Base-by-base conservation (phyloP, 2,329 filamentous ascomycete genomes). In the Aspergillus terreus region DNA sequence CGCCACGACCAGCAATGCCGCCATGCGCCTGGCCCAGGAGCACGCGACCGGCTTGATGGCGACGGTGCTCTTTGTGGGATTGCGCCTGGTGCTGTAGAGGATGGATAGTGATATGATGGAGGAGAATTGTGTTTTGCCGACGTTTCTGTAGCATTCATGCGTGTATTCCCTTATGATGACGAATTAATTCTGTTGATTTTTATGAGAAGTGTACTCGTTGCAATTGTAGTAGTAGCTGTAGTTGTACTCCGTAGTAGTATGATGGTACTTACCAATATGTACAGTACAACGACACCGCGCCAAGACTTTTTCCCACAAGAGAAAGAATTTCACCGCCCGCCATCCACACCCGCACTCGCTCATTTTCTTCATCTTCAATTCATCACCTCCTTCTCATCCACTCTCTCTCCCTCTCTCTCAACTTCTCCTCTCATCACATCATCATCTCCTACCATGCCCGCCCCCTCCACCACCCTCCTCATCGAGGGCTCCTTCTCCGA, bases 401-500 rank as follows among this genome's bases (percentile, higher is more conserved):
- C 30, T n/a, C 32, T 14, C 47, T 52, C 50, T 48, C 51, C 25
- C 42, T 33, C 42, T 23, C 15, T 25, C 49, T 19, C 19, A 19
- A 19, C 19, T 19, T 3, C 19, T 53, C 50, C 54, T 57, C 49
- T 50, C 54, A 12, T 35, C 51, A 41, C 36, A 32, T 48, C 27
- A 19, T n/a, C 32, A 32, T 44, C 17, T 38, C 27, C 32, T 54
- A 67, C 52, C 62, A 85, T 85, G 82, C 80, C 82, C 58, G 80
- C 76, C 63, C 77, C 82, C 57, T 77, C 80, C 53, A 85, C 78
- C 61, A 84, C 82, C 66, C 80, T 85, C 63, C 77, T 86, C 63
- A 84, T 99, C 74, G 94, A 99, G 80, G 94, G 94, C 73, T 83
- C 84, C 66, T 96, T 96, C 74, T 85, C 91, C 72, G 94, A 97